phyloP scores from a whole-genome alignment of 2,329 filamentous ascomycete species.

The Calonectria pauciramosa region DNA sequence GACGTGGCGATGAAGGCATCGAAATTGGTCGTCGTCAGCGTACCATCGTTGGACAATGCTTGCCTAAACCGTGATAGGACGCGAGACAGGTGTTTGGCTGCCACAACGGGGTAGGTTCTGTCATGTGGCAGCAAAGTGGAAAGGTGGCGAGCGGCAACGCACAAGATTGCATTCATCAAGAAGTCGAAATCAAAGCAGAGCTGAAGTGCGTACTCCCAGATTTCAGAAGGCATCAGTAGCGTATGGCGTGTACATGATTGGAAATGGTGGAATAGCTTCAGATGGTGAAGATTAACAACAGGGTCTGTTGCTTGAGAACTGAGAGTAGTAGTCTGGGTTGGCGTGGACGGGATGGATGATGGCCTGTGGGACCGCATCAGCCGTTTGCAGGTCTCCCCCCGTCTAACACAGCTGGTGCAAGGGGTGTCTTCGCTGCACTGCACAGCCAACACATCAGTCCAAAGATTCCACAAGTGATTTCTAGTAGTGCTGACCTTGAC shows the following conservation, averaged over 20 bases:
- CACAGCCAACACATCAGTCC: neutral
- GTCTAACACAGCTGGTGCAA: neutral
- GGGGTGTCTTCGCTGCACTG: neutral
- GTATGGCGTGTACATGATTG: conserved; percentile 1
- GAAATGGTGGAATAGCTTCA: conserved; percentile 8
- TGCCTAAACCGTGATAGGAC: neutral
- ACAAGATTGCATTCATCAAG: conserved; percentile 14
- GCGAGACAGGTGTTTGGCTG: neutral
- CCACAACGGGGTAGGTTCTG: neutral
- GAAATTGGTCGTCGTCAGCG: neutral
- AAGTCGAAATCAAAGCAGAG: conserved; percentile 13
- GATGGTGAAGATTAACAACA: neutral
- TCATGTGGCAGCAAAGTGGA: neutral
- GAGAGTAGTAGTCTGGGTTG: neutral
- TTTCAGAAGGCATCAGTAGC: neutral
- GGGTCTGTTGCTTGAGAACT: neutral
- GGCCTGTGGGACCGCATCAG: too few species aligned
- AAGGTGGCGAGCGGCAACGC: conserved; percentile 10
- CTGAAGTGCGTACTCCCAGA: conserved; percentile 4
- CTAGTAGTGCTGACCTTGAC: neutral
- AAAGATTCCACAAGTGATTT: too few species aligned
- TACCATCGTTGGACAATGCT: neutral
- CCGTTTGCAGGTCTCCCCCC: neutral
- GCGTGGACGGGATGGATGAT: neutral
- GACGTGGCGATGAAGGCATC: conserved; percentile 3